Evolutionary conservation across 2,329 filamentous ascomycete genomes (phyloP).

Genomic region (Microthyrium microscopicum): DNA sequence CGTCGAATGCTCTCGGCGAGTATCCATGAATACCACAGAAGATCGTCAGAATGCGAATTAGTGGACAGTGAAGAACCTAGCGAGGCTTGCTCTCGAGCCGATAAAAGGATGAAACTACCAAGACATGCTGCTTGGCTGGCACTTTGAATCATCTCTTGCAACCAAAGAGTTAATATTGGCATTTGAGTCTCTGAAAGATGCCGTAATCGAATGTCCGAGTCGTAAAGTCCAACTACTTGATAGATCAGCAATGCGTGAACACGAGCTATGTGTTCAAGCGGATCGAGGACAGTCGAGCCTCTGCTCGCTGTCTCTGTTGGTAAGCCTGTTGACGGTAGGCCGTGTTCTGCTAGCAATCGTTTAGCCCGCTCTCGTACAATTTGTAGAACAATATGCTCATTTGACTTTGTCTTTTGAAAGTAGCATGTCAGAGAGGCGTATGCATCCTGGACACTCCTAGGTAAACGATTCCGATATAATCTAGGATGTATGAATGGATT

Average conservation of each 20-base stretch:
- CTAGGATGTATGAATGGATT: conserved; percentile 5
- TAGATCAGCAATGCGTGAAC: background rate
- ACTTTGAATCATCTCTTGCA: background rate
- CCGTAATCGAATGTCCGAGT: background rate
- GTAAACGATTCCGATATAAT: conserved; percentile 2
- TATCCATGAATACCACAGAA: background rate
- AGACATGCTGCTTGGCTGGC: conserved; percentile 4
- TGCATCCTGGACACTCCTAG: conserved; percentile 3
- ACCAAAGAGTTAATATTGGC: conserved; percentile 1
- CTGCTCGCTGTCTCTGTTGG: too few relatives aligned
- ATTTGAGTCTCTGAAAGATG: background rate
- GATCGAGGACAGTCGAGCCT: too few relatives aligned
- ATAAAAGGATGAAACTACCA: conserved; percentile 2
- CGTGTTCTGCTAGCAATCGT: too few relatives aligned
- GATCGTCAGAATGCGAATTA: background rate
- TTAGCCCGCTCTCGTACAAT: too few relatives aligned
- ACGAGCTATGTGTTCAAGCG: conserved; percentile 2
- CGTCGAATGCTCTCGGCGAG: background rate
- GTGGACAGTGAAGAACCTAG: too few relatives aligned
- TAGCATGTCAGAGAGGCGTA: conserved; percentile 1
- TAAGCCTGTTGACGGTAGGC: too few relatives aligned
- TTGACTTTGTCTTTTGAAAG: too few relatives aligned
- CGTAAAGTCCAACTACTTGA: conserved; percentile 1
- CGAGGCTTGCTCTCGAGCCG: background rate
- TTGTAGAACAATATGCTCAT: too few relatives aligned